Percentiles rank a stretch among this genome's conserved stretches.
These are phyloP conservation scores for Pseudocercospora vitis DNA, from an alignment of 2,329 filamentous ascomycete genomes.

Conservation along the genomic window DNA sequence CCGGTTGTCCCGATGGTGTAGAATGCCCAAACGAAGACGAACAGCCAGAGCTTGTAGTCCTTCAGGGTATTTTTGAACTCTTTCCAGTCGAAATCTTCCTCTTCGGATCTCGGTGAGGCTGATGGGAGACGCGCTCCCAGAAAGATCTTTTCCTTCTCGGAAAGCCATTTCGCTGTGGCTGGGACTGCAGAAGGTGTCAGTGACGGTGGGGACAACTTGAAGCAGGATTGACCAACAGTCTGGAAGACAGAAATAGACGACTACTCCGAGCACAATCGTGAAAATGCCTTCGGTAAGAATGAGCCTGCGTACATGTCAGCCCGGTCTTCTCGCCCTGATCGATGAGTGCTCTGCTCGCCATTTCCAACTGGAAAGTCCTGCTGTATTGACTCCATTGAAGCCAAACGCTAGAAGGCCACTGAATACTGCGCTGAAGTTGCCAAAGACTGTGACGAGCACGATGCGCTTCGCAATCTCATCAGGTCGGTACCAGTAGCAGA, in stretches of 20 bases:
- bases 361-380: not conserved
- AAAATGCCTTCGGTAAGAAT: slow-evolving; percentile 44
- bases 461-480: slow-evolving; percentile 43
- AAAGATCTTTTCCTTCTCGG: not conserved
- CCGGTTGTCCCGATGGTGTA: not conserved
- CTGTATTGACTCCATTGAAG: slow-evolving; percentile 31
- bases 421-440: slow-evolving; percentile 46
- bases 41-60: not conserved
- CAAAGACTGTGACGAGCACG: slow-evolving; percentile 32
- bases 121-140: not conserved
- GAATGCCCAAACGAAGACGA: not conserved
- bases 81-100: not conserved
- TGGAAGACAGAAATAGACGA: slow-evolving; percentile 55
- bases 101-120: not conserved
- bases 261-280: slow-evolving; percentile 49
- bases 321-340: not conserved
- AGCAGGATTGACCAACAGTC: slow-evolving; percentile 45
- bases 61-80: not conserved
- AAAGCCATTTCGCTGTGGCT: slow-evolving; percentile 30
- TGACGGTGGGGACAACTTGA: not conserved
- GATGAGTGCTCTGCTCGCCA: not conserved
- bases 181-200: not conserved
- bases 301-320: not conserved
- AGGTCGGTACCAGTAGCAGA: slow-evolving; percentile 49
- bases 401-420: slow-evolving; percentile 48